Conservation (phyloP, 441 rosid species). For the Eruca vesicaria region DNA sequence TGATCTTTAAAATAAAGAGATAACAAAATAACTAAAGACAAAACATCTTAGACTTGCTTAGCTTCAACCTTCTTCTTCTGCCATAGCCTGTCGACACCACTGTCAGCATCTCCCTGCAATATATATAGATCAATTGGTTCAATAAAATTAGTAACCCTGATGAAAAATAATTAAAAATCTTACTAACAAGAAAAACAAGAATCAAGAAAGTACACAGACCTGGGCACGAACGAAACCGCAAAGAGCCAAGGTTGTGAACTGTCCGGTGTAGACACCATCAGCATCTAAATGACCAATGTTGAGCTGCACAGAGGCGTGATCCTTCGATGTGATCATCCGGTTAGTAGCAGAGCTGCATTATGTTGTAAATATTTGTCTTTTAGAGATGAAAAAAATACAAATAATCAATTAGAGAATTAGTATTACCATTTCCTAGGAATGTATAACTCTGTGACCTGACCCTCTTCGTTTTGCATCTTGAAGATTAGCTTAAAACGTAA, state of each 20-base stretch:
- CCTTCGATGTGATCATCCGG: constrained; percentile 89
- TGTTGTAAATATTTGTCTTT: not conserved
- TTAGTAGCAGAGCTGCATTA: constrained; percentile 89
- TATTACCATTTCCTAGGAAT: constrained; percentile 91
- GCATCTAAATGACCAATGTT: constrained; percentile 87
- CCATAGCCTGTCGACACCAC: constrained; percentile 89
- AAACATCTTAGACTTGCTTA: constrained; percentile 38
- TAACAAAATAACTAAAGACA: not conserved
- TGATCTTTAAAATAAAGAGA: not conserved
- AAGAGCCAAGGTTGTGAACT: constrained; percentile 24
- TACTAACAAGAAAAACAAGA: not conserved
- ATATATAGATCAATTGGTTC: not conserved
- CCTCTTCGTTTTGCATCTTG: constrained; percentile 92
- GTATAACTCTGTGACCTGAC: constrained; percentile 76
- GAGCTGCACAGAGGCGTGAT: constrained; percentile 90
- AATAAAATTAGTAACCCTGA: not conserved
- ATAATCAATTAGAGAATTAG: not conserved
- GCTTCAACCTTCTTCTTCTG: constrained; percentile 75
- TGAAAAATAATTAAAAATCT: not conserved
- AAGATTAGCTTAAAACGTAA: constrained; percentile 12
- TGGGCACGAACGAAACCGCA: no score
- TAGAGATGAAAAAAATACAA: not conserved
- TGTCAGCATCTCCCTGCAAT: constrained; percentile 88
- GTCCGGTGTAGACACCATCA: constrained; percentile 68
- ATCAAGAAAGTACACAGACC: constrained; percentile 10